These are phyloP conservation scores for Fusarium sterilihyphosum DNA, from an alignment of 2,329 filamentous ascomycete species.

Conservation along the genomic window DNA sequence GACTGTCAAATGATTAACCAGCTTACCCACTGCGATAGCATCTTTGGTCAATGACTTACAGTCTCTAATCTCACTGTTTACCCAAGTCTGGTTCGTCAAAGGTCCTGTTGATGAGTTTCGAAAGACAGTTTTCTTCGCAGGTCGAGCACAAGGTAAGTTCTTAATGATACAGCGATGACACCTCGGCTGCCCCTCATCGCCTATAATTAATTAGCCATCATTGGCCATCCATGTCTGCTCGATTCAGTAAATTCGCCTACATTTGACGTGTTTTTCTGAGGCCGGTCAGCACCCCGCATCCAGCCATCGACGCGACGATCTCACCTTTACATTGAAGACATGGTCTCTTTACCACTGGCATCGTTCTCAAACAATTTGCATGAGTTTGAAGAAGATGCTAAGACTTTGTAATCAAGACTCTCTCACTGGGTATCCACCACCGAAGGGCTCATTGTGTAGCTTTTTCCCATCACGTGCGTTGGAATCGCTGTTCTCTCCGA, in stretches of 20 bases:
- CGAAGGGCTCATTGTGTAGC: background rate
- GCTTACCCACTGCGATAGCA: fast-evolving
- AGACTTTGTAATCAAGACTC: slow-evolving; percentile 3
- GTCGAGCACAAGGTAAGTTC: slow-evolving; percentile 48
- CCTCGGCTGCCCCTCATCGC: slow-evolving; percentile 51
- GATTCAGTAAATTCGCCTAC: slow-evolving; percentile 18
- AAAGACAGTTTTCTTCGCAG: slow-evolving; percentile 50
- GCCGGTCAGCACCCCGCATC: slow-evolving; percentile 18
- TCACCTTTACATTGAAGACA: slow-evolving; percentile 51
- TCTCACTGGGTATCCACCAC: slow-evolving; percentile 19
- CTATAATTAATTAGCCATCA: slow-evolving; percentile 28
- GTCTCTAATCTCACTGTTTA: slow-evolving; percentile 48
- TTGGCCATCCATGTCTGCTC: fast-evolving
- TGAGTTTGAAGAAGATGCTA: background rate
- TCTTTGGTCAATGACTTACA: slow-evolving; percentile 40
- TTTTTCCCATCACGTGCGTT: slow-evolving; percentile 27
- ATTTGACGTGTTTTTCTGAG: slow-evolving; percentile 50
- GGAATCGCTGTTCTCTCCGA: slow-evolving; percentile 37
- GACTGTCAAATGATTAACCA: background rate
- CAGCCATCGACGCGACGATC: background rate
- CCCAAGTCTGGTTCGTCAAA: slow-evolving; percentile 51
- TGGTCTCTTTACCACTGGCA: slow-evolving; percentile 49
- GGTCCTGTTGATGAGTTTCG: slow-evolving; percentile 47
- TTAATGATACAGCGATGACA: slow-evolving; percentile 50
- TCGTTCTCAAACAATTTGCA: slow-evolving; percentile 13